Percentiles rank a stretch among this genome's conserved stretches.
Evolutionary conservation across 495 filamentous ascomycete species (phyloP).

Genomic region (Neurospora sublineolata): DNA sequence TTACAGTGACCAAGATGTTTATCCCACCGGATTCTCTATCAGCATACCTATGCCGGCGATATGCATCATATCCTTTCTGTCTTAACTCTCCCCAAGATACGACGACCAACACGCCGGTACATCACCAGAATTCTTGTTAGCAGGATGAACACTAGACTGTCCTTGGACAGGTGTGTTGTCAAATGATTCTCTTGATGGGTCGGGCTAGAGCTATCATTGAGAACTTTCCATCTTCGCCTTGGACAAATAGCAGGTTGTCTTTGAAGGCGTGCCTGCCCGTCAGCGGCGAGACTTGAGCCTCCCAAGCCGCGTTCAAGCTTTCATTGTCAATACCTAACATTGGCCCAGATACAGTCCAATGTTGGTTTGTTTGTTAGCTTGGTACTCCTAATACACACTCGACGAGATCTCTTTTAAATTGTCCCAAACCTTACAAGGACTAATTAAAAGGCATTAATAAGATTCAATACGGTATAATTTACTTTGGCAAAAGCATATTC

Average conservation of each 20-base stretch:
- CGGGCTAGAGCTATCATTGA: not conserved
- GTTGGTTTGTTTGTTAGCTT: no score
- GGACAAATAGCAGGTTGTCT: not conserved
- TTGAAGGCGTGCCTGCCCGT: not conserved
- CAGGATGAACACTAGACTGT: not conserved
- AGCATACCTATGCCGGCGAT: not conserved
- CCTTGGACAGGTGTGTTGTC: not conserved
- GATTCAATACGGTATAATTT: no score
- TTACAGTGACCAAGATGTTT: not conserved
- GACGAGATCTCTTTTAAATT: no score
- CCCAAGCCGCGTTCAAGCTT: not conserved
- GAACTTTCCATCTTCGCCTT: not conserved
- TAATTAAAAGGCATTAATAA: no score
- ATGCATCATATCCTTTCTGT: not conserved
- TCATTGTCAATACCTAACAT: not conserved
- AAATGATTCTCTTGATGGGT: no score
- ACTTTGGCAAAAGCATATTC: no score
- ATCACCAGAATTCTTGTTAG: not conserved
- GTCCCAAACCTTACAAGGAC: no score
- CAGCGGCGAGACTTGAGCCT: not conserved
- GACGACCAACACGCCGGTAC: not conserved
- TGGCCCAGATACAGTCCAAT: not conserved
- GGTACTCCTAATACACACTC: no score
- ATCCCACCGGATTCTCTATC: not conserved
- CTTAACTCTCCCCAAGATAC: not conserved